These are phyloP conservation scores for Candida pseudoglaebosa DNA, from an alignment of 805 yeast species.

Conservation along the genomic window DNA sequence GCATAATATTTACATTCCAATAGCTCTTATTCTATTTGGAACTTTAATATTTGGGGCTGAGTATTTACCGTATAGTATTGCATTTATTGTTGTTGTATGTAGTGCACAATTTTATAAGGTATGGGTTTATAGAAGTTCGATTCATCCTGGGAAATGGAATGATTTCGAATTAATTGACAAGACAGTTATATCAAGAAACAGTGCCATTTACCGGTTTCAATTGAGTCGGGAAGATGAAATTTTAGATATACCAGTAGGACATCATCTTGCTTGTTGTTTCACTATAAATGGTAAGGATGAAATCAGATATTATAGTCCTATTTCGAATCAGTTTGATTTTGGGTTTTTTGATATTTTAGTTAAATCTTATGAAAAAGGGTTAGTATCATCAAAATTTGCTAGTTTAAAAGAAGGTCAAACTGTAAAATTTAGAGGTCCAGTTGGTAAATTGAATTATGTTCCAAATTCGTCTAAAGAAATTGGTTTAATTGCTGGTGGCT, in stretches of 20 bases:
- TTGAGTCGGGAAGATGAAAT: slow-evolving; percentile 57
- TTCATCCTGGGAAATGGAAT: slow-evolving; percentile 54
- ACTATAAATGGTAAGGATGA: slow-evolving; percentile 47
- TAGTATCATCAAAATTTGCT: slow-evolving; percentile 66
- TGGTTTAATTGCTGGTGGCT: slow-evolving; percentile 77
- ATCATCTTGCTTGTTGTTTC: slow-evolving; percentile 62
- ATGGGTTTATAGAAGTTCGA: slow-evolving; percentile 40
- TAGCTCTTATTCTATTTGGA: slow-evolving; percentile 57
- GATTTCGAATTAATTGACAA: slow-evolving; percentile 69
- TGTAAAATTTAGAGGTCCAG: slow-evolving; percentile 74
- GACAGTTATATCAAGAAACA: slow-evolving; percentile 65
- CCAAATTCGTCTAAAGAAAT: slow-evolving; percentile 59
- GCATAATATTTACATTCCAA: slow-evolving; percentile 74
- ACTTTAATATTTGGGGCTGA: slow-evolving; percentile 48
- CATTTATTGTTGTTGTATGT: slow-evolving; percentile 32
- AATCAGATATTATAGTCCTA: slow-evolving; percentile 72
- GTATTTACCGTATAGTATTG: slow-evolving; percentile 44
- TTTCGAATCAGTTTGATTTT: slow-evolving; percentile 61
- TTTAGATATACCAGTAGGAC: slow-evolving; percentile 69
- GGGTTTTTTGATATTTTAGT: slow-evolving; percentile 77
- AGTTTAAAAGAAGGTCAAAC: slow-evolving; percentile 58
- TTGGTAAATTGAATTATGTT: slow-evolving; percentile 62
- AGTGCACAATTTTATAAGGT: slow-evolving; percentile 34
- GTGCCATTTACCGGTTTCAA: slow-evolving; percentile 72
- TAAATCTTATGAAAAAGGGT: slow-evolving; percentile 71